Evolutionary conservation across 148 eudicot genomes (phyloP).

Genomic region (Vaccinium darrowii): DNA sequence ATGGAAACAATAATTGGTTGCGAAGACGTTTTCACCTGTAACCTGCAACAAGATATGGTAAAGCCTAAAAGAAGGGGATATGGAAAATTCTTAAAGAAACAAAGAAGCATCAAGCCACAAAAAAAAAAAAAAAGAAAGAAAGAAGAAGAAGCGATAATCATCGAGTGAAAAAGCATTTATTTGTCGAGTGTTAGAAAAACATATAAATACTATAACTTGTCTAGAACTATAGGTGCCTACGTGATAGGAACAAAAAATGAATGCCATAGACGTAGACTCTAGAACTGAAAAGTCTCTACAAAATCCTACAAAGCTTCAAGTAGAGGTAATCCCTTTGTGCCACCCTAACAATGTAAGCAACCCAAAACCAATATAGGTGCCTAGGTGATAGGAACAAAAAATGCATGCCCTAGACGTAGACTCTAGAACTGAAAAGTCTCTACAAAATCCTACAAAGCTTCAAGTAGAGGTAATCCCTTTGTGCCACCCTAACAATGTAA

Average conservation of each 20-base stretch:
- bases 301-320: background rate
- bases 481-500: background rate
- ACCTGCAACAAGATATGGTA: slow-evolving; percentile 43
- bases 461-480: background rate
- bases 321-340: background rate
- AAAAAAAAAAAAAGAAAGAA: background rate
- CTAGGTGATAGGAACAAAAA: background rate
- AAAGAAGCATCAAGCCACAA: background rate
- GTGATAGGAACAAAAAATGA: background rate
- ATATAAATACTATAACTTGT: background rate
- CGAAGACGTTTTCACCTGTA: slow-evolving; percentile 70
- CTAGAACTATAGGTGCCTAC: background rate
- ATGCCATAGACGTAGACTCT: background rate
- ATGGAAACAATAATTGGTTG: slow-evolving; percentile 75
- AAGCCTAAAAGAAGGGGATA: background rate
- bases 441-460: background rate
- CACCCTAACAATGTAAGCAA: background rate
- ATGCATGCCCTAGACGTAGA: background rate
- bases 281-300: background rate
- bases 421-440: background rate
- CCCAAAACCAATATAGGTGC: background rate
- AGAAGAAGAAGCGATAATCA: background rate
- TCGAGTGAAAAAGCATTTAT: background rate
- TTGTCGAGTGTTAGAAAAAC: background rate
- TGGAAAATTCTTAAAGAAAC: background rate